Conservation (phyloP, 306 rosid species). For the Inga laurina region DNA sequence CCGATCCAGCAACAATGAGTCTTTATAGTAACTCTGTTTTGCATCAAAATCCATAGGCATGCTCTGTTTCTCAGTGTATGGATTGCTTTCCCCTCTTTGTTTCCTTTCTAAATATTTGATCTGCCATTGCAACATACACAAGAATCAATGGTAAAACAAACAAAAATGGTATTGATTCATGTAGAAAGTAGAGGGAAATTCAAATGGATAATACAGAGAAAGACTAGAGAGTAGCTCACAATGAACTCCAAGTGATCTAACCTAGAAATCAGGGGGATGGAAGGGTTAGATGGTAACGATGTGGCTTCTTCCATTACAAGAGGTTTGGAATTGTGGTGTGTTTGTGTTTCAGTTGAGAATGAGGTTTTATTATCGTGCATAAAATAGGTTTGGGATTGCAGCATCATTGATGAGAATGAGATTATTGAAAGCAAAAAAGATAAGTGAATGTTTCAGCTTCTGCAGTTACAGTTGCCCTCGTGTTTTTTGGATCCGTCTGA, state of each 20-base stretch:
- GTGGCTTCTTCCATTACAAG: background rate
- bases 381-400: background rate
- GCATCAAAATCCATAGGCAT: background rate
- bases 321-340: background rate
- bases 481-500: background rate
- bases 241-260: constrained; percentile 16
- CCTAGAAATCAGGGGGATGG: background rate
- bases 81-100: background rate
- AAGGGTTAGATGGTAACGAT: background rate
- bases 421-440: background rate
- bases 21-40: background rate
- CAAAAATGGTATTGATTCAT: background rate
- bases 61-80: background rate
- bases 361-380: background rate
- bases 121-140: background rate
- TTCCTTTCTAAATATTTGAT: background rate
- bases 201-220: background rate
- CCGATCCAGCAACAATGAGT: constrained; percentile 9
- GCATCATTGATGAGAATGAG: background rate
- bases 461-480: constrained; percentile 7
- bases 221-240: background rate
- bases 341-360: background rate
- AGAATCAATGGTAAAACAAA: background rate
- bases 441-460: background rate
- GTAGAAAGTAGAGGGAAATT: background rate